phyloP scores from a whole-genome alignment of 192 early-diverging fungal species.

The Backusella macrospora region DNA sequence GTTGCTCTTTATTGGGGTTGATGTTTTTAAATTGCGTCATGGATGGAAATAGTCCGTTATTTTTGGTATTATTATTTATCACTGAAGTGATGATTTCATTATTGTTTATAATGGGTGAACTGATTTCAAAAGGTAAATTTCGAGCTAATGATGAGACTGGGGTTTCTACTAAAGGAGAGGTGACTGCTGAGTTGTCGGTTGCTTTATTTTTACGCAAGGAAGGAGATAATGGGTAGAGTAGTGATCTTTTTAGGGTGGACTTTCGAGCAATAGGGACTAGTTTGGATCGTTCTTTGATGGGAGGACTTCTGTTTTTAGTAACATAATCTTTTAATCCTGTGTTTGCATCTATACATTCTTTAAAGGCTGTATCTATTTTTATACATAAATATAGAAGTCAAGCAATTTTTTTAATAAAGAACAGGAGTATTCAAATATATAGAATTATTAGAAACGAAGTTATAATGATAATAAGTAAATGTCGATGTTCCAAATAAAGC shows the following conservation, averaged over 20 bases:
- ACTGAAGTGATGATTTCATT: neutral
- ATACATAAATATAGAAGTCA: neutral
- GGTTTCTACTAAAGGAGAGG: neutral
- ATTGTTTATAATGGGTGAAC: conserved; percentile 1
- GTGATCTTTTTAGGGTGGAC: conserved; percentile 21
- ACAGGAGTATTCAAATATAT: neutral
- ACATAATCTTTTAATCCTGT: conserved; percentile 30
- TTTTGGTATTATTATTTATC: neutral
- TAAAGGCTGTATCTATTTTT: conserved; percentile 34
- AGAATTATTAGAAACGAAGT: neutral
- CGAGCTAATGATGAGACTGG: neutral
- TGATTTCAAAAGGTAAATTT: neutral
- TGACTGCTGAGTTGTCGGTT: neutral
- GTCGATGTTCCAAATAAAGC: neutral
- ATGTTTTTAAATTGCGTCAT: conserved; percentile 6
- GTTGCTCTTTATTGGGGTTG: neutral
- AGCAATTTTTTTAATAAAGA: neutral
- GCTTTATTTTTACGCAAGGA: conserved; percentile 6
- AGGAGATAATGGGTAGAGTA: conserved; percentile 15
- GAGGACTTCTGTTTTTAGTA: conserved; percentile 28
- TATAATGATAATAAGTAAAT: conserved; percentile 7
- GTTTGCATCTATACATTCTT: conserved; percentile 35
- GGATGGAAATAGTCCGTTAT: neutral
- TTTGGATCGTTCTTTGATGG: conserved; percentile 22
- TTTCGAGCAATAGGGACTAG: neutral